Percentiles rank a stretch among this genome's conserved stretches.
Evolutionary conservation across 768 basidiomycete genomes (phyloP).

Genomic region (Wakefieldia striispora): DNA sequence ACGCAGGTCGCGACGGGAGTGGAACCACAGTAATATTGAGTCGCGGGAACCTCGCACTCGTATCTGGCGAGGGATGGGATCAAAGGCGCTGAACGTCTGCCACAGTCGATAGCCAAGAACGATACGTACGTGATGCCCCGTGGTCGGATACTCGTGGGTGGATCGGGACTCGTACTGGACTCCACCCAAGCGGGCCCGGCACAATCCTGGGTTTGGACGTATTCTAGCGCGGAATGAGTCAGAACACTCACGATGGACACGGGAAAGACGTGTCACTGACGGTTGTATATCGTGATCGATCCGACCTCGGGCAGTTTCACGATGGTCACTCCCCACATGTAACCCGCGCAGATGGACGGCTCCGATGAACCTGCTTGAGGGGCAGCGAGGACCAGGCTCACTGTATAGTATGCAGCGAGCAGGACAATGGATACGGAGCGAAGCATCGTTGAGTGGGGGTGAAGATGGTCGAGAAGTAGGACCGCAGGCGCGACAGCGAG

Average conservation of each 20-base stretch:
- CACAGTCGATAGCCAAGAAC: neutral
- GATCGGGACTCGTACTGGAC: slow-evolving; percentile 16
- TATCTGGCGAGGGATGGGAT: slow-evolving; percentile 6
- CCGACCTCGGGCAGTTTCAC: neutral
- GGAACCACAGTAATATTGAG: slow-evolving; percentile 8
- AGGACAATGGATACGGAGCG: slow-evolving; percentile 1
- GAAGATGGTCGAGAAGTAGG: neutral
- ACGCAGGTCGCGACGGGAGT: slow-evolving; percentile 15
- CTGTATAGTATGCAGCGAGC: neutral
- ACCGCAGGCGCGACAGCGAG: slow-evolving; percentile 1
- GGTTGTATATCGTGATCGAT: slow-evolving; percentile 15
- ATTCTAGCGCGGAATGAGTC: slow-evolving; percentile 7
- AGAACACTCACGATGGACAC: neutral
- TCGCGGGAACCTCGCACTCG: slow-evolving; percentile 11
- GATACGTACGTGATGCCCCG: slow-evolving; percentile 13
- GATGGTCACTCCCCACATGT: slow-evolving; percentile 18
- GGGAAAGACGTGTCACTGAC: slow-evolving; percentile 1
- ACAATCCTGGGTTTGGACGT: slow-evolving; percentile 7
- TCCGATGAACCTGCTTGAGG: neutral
- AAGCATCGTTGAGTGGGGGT: neutral
- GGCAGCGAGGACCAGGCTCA: slow-evolving; percentile 1
- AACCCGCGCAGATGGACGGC: slow-evolving; percentile 8
- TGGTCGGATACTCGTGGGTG: slow-evolving; percentile 10
- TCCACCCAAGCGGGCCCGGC: slow-evolving; percentile 16
- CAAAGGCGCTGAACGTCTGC: neutral